phyloP scores from a whole-genome alignment of 148 eudicot genomes.

The Chenopodium quinoa region DNA sequence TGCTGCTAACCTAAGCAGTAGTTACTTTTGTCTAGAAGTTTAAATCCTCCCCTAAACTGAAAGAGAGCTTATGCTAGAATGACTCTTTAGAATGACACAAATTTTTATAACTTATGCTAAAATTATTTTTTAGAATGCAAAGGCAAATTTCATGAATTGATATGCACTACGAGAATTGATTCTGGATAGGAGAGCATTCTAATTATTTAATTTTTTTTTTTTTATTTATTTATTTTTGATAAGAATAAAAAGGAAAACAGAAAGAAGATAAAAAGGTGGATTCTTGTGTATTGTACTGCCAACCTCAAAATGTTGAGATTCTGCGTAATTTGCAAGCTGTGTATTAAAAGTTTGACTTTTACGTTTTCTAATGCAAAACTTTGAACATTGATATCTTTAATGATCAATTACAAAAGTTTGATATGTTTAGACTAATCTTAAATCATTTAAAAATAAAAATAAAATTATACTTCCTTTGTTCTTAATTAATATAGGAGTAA shows the following conservation, averaged over 20 bases:
- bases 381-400: no score
- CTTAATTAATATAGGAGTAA: no score
- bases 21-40: neutral
- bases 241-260: neutral
- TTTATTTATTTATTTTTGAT: no score
- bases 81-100: neutral
- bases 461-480: no score
- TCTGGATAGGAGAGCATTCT: neutral
- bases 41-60: neutral
- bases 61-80: neutral
- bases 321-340: neutral
- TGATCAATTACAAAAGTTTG: no score
- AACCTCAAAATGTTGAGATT: neutral
- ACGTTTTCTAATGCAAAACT: no score
- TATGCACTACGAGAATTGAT: constrained; percentile 1
- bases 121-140: neutral
- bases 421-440: no score
- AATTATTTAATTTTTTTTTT: neutral
- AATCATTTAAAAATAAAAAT: no score
- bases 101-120: neutral
- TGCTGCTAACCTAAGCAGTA: neutral
- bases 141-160: neutral
- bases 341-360: neutral
- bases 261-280: neutral
- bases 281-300: neutral